Percentiles rank a stretch among this genome's conserved stretches.
Conservation (phyloP, 2,329 filamentous ascomycete species). For the Monosporascus sp. region DNA sequence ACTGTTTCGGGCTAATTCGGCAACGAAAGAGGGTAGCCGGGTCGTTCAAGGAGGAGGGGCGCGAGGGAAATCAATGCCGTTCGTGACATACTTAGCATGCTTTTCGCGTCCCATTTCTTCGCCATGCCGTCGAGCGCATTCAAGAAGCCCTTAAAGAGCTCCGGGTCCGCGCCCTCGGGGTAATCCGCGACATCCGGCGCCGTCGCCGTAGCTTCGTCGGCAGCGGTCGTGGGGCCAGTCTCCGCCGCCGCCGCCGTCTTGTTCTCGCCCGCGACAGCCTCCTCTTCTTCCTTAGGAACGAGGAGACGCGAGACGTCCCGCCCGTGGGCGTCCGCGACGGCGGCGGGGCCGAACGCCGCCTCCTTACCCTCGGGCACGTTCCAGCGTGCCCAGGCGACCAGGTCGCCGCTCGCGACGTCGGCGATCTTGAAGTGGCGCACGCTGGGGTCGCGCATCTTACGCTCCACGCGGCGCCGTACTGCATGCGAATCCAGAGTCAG, state of each 20-base stretch:
- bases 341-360: constrained; percentile 12
- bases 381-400: constrained; percentile 31
- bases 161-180: constrained; percentile 27
- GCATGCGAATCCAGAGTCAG: too few species aligned
- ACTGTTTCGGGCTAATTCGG: too few species aligned
- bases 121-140: constrained; percentile 16
- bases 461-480: constrained; percentile 20
- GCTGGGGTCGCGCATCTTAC: constrained; percentile 21
- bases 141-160: constrained; percentile 25
- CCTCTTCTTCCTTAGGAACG: constrained; percentile 2
- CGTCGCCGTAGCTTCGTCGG: constrained; percentile 6
- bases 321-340: not conserved
- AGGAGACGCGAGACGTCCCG: constrained; percentile 6
- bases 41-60: not conserved
- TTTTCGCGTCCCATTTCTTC: constrained; percentile 24
- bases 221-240: constrained; percentile 3
- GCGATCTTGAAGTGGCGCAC: constrained; percentile 29
- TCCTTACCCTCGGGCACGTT: constrained; percentile 25
- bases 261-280: constrained; percentile 1
- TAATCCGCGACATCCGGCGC: constrained; percentile 5
- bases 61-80: not conserved
- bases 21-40: too few species aligned
- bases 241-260: not conserved
- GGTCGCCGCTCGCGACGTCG: constrained; percentile 19
- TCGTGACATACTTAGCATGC: constrained; percentile 27